These are phyloP conservation scores for Solanum paucissectum DNA, from an alignment of 257 asterid species.

Conservation along the genomic window DNA sequence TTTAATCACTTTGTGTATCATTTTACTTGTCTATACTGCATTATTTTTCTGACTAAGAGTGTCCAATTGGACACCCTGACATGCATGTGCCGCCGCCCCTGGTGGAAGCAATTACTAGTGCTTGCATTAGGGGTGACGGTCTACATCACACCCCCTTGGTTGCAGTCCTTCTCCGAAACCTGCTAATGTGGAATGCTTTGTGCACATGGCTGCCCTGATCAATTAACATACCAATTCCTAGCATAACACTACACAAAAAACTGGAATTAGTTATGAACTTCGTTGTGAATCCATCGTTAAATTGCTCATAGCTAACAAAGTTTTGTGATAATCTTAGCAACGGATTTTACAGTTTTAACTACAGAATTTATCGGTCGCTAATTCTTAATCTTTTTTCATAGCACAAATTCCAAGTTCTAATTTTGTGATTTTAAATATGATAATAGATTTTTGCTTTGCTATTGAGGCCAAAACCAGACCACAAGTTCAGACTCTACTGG, in stretches of 20 bases:
- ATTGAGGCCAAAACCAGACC: conserved; percentile 16
- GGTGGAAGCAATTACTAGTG: neutral
- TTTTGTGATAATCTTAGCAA: neutral
- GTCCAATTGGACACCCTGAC: no score
- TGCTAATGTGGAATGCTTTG: neutral
- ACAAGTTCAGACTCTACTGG: conserved; percentile 18
- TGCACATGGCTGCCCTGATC: neutral
- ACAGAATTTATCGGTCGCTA: neutral
- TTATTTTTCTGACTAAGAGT: no score
- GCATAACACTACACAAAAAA: neutral
- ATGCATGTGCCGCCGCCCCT: no score
- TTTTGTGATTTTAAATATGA: neutral
- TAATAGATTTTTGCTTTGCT: conserved; percentile 10
- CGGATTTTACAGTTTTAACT: neutral
- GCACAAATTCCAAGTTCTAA: neutral
- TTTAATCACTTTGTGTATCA: no score
- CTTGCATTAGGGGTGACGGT: neutral
- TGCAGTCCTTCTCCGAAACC: neutral
- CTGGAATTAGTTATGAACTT: neutral
- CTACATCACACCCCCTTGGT: neutral
- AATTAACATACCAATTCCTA: neutral
- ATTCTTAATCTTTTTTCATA: neutral
- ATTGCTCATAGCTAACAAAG: neutral
- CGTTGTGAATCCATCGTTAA: neutral
- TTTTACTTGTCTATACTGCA: no score